phyloP scores from a whole-genome alignment of 1,284 basidiomycete species.

The Inonotus obliquus region DNA sequence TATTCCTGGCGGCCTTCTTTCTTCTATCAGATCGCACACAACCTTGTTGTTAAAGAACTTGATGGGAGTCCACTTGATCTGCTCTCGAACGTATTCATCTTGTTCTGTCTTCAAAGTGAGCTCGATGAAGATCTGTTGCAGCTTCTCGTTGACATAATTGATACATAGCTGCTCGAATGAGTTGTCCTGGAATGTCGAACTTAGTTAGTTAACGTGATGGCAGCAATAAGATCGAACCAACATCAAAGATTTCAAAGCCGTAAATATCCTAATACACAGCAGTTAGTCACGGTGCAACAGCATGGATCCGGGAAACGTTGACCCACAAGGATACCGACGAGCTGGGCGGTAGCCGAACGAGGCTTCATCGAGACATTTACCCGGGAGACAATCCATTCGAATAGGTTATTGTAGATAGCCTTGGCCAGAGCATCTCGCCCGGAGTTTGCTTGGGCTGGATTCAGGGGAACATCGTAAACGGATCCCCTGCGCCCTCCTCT shows the following conservation, averaged over 20 bases:
- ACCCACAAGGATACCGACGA: constrained; percentile 89
- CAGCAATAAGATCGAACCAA: constrained; percentile 25
- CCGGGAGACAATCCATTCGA: constrained; percentile 98
- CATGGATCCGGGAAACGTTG: background rate
- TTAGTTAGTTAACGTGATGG: background rate
- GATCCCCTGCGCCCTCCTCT: constrained; percentile 90
- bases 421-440: constrained; percentile 93
- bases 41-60: constrained; percentile 97
- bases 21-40: constrained; percentile 98
- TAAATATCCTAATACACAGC: constrained; percentile 75
- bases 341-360: constrained; percentile 66
- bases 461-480: constrained; percentile 94
- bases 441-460: constrained; percentile 85
- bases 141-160: constrained; percentile 99
- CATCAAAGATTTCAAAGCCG: constrained; percentile 97
- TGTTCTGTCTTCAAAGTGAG: constrained; percentile 98
- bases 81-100: constrained; percentile 97
- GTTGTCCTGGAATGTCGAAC: constrained; percentile 64
- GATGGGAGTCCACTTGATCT: constrained; percentile 99
- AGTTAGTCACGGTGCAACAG: background rate
- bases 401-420: constrained; percentile 97
- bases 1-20: constrained; percentile 92
- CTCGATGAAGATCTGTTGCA: constrained; percentile 99
- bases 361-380: constrained; percentile 97
- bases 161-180: constrained; percentile 99